These are phyloP conservation scores for Ceratocystis albifundus DNA, from an alignment of 2,329 filamentous ascomycete genomes.

Conservation along the genomic window DNA sequence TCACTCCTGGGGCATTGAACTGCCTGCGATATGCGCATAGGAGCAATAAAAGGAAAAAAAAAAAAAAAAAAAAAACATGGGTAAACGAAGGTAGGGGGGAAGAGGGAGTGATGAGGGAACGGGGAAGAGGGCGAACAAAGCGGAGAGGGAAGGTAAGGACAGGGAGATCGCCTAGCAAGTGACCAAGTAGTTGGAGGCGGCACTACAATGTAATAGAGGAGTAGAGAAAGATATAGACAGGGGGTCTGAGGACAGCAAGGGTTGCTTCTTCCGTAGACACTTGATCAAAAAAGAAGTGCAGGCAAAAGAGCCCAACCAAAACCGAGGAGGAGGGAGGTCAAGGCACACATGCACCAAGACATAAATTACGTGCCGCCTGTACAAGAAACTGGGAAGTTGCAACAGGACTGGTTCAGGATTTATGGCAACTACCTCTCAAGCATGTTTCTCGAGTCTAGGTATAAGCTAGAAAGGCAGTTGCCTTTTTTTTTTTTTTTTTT, in stretches of 20 bases:
- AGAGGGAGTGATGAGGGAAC: not conserved
- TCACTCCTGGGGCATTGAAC: not conserved
- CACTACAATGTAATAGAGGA: not conserved
- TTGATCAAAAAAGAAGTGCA: not conserved
- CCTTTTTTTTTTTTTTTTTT: not conserved
- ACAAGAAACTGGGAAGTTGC: not conserved
- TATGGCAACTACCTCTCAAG: no score
- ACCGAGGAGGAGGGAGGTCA: no score
- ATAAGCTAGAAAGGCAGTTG: not conserved
- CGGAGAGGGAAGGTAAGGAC: not conserved
- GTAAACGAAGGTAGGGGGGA: not conserved
- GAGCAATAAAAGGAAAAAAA: not conserved
- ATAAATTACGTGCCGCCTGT: not conserved
- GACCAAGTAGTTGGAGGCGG: not conserved
- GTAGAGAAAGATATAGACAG: not conserved
- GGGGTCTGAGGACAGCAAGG: not conserved
- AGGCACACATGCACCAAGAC: not conserved
- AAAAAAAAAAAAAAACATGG: not conserved
- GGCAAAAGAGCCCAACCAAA: not conserved
- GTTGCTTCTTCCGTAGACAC: not conserved
- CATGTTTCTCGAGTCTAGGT: no score
- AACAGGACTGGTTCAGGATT: no score
- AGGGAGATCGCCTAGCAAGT: not conserved
- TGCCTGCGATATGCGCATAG: not conserved
- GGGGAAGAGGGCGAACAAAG: conserved; percentile 1